Evolutionary conservation across 1,284 basidiomycete species (phyloP).

Genomic region (Cutaneotrichosporon arboriforme): DNA sequence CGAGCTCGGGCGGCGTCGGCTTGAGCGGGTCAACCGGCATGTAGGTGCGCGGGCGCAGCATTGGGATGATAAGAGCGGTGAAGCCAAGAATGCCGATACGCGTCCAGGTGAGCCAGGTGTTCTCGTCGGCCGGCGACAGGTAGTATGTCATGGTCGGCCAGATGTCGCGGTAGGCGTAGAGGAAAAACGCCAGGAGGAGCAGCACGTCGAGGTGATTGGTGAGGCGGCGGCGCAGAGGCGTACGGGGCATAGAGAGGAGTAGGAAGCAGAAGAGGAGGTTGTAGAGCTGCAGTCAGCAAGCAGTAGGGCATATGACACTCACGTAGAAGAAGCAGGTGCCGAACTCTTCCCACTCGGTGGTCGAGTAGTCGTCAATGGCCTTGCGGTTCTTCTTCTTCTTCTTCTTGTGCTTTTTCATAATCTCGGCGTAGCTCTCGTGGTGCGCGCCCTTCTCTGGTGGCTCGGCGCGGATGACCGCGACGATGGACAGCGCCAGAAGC

Average conservation of each 20-base stretch:
- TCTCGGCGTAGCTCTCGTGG: not conserved
- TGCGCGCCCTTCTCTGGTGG: slow-evolving; percentile 16
- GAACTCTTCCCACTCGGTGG: slow-evolving; percentile 46
- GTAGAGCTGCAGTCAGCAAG: slow-evolving; percentile 29
- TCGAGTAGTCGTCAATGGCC: slow-evolving; percentile 39
- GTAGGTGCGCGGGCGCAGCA: slow-evolving; percentile 53
- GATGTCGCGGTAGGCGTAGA: slow-evolving; percentile 61
- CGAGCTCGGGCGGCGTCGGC: slow-evolving; percentile 44
- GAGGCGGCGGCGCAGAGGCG: slow-evolving; percentile 35
- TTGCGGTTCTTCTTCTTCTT: slow-evolving; percentile 37
- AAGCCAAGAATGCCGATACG: slow-evolving; percentile 48
- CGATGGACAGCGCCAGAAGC: slow-evolving; percentile 42
- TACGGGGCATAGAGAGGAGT: slow-evolving; percentile 33
- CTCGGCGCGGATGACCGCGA: slow-evolving; percentile 42
- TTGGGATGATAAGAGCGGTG: slow-evolving; percentile 51
- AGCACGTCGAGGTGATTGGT: slow-evolving; percentile 46
- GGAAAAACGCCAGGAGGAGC: slow-evolving; percentile 47
- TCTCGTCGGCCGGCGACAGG: slow-evolving; percentile 48
- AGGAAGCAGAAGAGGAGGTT: slow-evolving; percentile 38
- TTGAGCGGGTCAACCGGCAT: slow-evolving; percentile 48
- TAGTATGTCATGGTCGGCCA: slow-evolving; percentile 58
- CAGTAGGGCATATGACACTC: slow-evolving; percentile 6
- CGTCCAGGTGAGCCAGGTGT: slow-evolving; percentile 46
- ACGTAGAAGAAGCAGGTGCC: slow-evolving; percentile 45
- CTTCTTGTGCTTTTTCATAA: slow-evolving; percentile 18